Evolutionary conservation across 768 basidiomycete genomes (phyloP), one percentile per base, ranked within the genome.

Genomic region (Boletus pseudopeckii): DNA sequence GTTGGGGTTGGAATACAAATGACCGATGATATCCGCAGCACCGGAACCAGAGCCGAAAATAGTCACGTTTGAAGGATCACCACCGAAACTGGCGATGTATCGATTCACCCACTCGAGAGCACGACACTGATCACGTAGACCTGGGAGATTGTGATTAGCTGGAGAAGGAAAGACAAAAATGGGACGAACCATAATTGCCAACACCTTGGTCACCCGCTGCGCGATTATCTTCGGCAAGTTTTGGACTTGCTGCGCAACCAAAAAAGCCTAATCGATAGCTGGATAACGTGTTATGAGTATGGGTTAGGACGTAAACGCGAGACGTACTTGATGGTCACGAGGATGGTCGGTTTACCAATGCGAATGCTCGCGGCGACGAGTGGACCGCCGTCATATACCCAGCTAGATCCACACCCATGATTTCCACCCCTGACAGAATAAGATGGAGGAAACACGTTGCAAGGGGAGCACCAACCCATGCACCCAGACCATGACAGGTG

Each of bases 401-500:
- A 90, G 64, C 80, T 80, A 4, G 86, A 86, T 7, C 89, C 88
- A 52, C 81, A 83, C 18, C 89, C 89, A 62, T 80, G 75, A 63
- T 87, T 81, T 9, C 83, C 84, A 38, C 89, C 88, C 24, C 88
- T 90, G 64, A 47, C 49, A 30, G 45, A 54, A 51, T 68, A 20
- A 72, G 64, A 40, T 36, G 48, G 50, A 55, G 17, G 44, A 58
- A 59, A 48, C 8, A 50, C 37, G 24, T 49, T 52, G 24, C 52
- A 39, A 39, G 45, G 22, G 33, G 38, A 56, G 28, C 30, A 74
- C 82, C 41, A 61, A 90, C 88, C 89, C 89, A 71, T 91, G 89
- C n/a, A 91, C 74, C 89, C 88, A 91, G 42, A 90, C 67, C 88
- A 91, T 89, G 59, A 91, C 88, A 7, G 89, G 89, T 15, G 85